A percentile compares a stretch with the other conserved stretches of the same genome.
Conservation (phyloP, 1,284 basidiomycete species). For the Testicularia cyperi region DNA sequence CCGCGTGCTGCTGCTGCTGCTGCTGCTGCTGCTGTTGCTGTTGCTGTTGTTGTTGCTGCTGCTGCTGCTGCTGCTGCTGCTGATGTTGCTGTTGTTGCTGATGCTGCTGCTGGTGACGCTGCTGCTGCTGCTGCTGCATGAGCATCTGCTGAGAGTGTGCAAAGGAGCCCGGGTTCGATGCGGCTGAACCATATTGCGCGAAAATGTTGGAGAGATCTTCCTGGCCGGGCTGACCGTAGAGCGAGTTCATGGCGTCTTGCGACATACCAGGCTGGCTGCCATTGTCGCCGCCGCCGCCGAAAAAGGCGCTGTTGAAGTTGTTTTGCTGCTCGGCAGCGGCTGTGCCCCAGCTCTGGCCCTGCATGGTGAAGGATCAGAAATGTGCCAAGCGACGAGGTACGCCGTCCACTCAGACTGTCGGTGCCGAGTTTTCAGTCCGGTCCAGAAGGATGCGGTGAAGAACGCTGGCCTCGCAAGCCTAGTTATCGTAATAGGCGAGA, state of each 20-base stretch:
- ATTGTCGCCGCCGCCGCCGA: conserved; percentile 16
- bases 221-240: conserved; percentile 13
- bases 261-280: conserved; percentile 3
- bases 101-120: background rate
- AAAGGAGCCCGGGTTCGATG: conserved; percentile 7
- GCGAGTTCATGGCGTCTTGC: conserved; percentile 25
- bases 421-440: too few species aligned
- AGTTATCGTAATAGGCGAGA: too few species aligned
- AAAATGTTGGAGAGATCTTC: conserved; percentile 11
- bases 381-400: too few species aligned
- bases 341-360: conserved; percentile 23
- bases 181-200: conserved; percentile 9
- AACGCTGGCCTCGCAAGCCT: too few species aligned
- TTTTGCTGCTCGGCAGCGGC: conserved; percentile 13
- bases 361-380: conserved; percentile 6
- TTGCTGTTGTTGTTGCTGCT: too few species aligned
- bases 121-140: conserved; percentile 11
- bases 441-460: too few species aligned
- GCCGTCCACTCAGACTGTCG: too few species aligned
- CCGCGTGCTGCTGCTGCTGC: too few species aligned
- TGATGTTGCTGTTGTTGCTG: background rate
- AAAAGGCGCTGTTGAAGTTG: conserved; percentile 21
- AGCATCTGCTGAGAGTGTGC: conserved; percentile 22
- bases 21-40: too few species aligned
- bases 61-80: too few species aligned